Conservation (phyloP, 1,284 basidiomycete genomes). For the Polyporus tsugae region DNA sequence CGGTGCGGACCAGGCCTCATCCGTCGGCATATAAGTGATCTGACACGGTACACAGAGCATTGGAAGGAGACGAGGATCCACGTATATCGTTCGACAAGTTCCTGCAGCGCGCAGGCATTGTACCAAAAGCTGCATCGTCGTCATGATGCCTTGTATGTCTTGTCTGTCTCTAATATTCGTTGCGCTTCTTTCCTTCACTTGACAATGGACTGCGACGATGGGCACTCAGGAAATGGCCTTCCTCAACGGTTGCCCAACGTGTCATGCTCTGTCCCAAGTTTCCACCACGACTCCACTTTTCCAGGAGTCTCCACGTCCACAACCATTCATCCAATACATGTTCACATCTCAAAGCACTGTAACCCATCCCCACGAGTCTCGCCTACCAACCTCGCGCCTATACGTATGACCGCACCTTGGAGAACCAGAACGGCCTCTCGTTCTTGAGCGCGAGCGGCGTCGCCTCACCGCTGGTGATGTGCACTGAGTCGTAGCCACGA, state of each 20-base stretch:
- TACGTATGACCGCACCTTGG: constrained; percentile 75
- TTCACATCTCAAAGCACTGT: background rate
- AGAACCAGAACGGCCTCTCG: constrained; percentile 93
- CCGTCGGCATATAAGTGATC: background rate
- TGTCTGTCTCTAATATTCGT: background rate
- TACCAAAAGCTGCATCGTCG: constrained; percentile 22
- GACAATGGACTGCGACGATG: background rate
- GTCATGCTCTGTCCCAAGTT: background rate
- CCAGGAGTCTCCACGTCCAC: background rate
- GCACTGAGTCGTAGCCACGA: constrained; percentile 76
- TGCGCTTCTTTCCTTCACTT: background rate
- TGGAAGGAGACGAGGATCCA: constrained; percentile 84
- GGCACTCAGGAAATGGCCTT: too few species aligned
- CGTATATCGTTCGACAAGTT: constrained; percentile 76
- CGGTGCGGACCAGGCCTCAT: constrained; percentile 53
- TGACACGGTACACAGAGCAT: constrained; percentile 42
- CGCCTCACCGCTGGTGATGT: constrained; percentile 79
- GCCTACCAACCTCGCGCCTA: constrained; percentile 5
- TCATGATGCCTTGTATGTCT: constrained; percentile 9
- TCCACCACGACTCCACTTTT: background rate
- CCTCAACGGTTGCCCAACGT: too few species aligned
- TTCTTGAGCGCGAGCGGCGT: constrained; percentile 80
- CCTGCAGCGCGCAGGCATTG: constrained; percentile 63
- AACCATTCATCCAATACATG: too few species aligned
- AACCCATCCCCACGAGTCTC: background rate